Conservation (phyloP, 1,139 yeast genomes). For the Debaryomyces sp. region DNA sequence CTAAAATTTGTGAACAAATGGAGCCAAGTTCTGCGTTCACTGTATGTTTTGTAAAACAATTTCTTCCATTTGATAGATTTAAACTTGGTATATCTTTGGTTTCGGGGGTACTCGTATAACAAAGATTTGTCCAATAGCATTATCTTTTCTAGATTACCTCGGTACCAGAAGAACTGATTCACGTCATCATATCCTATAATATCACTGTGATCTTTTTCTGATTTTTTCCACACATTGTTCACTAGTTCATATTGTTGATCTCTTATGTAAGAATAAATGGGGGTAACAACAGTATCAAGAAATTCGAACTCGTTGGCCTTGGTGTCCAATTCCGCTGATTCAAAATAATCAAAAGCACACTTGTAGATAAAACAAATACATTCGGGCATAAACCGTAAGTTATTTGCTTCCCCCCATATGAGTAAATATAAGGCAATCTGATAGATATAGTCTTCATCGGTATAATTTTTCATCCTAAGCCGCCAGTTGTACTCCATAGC, state of each 20-base stretch:
- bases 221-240: conserved; percentile 46
- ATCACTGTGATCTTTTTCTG: conserved; percentile 66
- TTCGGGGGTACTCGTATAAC: conserved; percentile 46
- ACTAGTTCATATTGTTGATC: conserved; percentile 43
- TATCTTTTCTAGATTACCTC: conserved; percentile 59
- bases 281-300: conserved; percentile 45
- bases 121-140: conserved; percentile 41
- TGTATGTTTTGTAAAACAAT: conserved; percentile 71
- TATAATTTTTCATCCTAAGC: conserved; percentile 20
- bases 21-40: conserved; percentile 65
- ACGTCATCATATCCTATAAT: conserved; percentile 86
- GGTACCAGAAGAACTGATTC: conserved; percentile 84
- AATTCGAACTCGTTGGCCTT: conserved; percentile 20
- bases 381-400: conserved; percentile 46
- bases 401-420: conserved; percentile 50
- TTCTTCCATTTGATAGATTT: conserved; percentile 62
- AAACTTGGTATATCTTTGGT: conserved; percentile 50
- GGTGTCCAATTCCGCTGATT: conserved; percentile 1
- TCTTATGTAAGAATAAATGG: conserved; percentile 45
- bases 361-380: conserved; percentile 43
- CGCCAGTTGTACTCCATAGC: conserved; percentile 29
- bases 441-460: conserved; percentile 24
- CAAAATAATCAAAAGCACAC: conserved; percentile 29
- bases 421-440: conserved; percentile 39
- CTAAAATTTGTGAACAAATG: conserved; percentile 60